A percentile compares a stretch with the other conserved stretches of the same genome.
These are phyloP conservation scores for Ulota crispa DNA, from an alignment of 225 moss, liverwort and hornwort genomes.

Conservation along the genomic window DNA sequence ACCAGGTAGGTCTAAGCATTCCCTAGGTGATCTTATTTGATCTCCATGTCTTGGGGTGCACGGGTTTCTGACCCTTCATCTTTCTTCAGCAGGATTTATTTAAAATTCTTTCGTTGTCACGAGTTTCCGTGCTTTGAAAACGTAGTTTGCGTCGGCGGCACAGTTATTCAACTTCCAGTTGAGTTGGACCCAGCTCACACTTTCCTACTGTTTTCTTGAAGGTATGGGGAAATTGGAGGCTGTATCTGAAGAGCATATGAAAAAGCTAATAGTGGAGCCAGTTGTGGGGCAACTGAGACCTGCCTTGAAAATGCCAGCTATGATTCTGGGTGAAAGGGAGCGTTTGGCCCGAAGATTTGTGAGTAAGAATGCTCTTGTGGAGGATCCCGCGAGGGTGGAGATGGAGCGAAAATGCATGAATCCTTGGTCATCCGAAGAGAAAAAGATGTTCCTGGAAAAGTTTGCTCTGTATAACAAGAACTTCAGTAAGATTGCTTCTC, in stretches of 20 bases:
- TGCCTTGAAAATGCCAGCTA: slow-evolving; percentile 85
- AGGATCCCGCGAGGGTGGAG: slow-evolving; percentile 73
- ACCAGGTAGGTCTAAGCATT: slow-evolving; percentile 36
- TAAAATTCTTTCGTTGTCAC: background rate
- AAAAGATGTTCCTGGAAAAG: slow-evolving; percentile 79
- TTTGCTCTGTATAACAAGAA: slow-evolving; percentile 76
- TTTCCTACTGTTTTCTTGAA: slow-evolving; percentile 2
- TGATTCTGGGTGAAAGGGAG: slow-evolving; percentile 85
- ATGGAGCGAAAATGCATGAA: slow-evolving; percentile 77
- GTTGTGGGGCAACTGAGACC: slow-evolving; percentile 52
- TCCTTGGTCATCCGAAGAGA: slow-evolving; percentile 86
- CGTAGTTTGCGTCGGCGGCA: background rate
- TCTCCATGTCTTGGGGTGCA: background rate
- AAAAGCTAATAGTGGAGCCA: slow-evolving; percentile 55
- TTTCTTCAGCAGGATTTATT: background rate
- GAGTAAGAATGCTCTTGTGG: slow-evolving; percentile 84
- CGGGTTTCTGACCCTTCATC: background rate
- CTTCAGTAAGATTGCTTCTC: slow-evolving; percentile 80
- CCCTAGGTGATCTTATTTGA: background rate
- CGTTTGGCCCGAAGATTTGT: slow-evolving; percentile 71
- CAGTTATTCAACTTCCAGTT: background rate
- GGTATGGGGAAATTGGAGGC: slow-evolving; percentile 58
- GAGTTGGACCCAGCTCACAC: slow-evolving; percentile 21
- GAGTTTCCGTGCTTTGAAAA: background rate
- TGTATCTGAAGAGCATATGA: slow-evolving; percentile 71